A percentile compares a stretch with the other conserved stretches of the same genome.
These are phyloP conservation scores for Capsicum rhomboideum DNA, from an alignment of 257 asterid species.

Conservation along the genomic window DNA sequence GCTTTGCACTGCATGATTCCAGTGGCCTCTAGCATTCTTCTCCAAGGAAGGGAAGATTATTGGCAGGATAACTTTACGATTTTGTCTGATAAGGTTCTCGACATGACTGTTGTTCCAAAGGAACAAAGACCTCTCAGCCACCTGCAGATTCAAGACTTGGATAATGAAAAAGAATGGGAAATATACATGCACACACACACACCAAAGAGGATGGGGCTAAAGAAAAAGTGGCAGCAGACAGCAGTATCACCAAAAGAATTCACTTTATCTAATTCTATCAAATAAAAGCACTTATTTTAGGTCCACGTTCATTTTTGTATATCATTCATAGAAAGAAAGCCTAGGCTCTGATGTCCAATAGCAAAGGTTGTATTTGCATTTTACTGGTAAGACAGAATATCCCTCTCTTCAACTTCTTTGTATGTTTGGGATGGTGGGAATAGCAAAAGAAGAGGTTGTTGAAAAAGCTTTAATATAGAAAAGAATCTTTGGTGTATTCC, in stretches of 20 bases:
- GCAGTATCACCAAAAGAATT: neutral
- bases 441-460: neutral
- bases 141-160: conserved; percentile 24
- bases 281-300: neutral
- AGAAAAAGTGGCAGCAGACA: neutral
- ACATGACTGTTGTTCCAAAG: conserved; percentile 65
- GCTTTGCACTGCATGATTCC: conserved; percentile 69
- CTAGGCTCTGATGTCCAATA: neutral
- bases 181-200: neutral
- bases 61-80: conserved; percentile 56
- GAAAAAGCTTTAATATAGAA: neutral
- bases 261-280: neutral
- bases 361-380: neutral
- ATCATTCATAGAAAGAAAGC: neutral
- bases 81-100: conserved; percentile 57
- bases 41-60: conserved; percentile 62
- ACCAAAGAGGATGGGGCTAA: neutral
- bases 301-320: neutral
- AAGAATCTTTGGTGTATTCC: neutral
- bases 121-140: conserved; percentile 69
- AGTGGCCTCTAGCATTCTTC: conserved; percentile 53
- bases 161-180: neutral
- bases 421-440: neutral
- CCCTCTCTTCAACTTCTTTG: neutral
- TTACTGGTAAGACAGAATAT: neutral